Conservation (phyloP, 176 grass and related monocot genomes). For the Alopecurus myosuroides region DNA sequence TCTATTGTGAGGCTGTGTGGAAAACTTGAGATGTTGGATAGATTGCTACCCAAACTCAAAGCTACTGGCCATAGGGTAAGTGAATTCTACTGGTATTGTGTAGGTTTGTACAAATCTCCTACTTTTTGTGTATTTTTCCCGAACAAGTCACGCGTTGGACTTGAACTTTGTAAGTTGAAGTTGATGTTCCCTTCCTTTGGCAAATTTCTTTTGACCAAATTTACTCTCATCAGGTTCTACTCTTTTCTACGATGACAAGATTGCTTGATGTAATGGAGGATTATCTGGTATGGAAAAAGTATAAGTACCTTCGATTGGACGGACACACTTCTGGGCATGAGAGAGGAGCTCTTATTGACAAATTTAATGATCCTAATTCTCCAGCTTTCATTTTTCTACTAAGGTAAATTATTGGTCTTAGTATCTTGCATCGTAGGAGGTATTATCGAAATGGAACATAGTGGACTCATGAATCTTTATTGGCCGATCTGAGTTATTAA, state of each 20-base stretch:
- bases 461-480: neutral
- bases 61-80: slow-evolving; percentile 90
- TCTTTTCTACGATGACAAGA: slow-evolving; percentile 99
- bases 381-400: slow-evolving; percentile 94
- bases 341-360: slow-evolving; percentile 89
- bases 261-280: slow-evolving; percentile 99
- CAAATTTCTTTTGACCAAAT: slow-evolving; percentile 13
- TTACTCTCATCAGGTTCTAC: slow-evolving; percentile 62
- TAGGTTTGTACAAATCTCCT: neutral
- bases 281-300: slow-evolving; percentile 84
- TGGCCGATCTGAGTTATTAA: slow-evolving; percentile 8
- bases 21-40: slow-evolving; percentile 98
- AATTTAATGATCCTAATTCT: slow-evolving; percentile 84
- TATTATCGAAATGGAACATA: slow-evolving; percentile 11
- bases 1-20: slow-evolving; percentile 86
- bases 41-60: slow-evolving; percentile 92
- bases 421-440: slow-evolving; percentile 1
- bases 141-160: neutral
- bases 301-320: slow-evolving; percentile 95
- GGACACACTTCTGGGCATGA: slow-evolving; percentile 93
- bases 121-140: neutral
- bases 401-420: slow-evolving; percentile 45
- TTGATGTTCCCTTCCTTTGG: neutral
- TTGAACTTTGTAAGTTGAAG: slow-evolving; percentile 7
- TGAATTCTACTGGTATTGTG: neutral